A percentile compares a stretch with the other conserved stretches of the same genome.
Evolutionary conservation across 164 flowering plant genomes (phyloP).

Genomic region (Stephania japonica): DNA sequence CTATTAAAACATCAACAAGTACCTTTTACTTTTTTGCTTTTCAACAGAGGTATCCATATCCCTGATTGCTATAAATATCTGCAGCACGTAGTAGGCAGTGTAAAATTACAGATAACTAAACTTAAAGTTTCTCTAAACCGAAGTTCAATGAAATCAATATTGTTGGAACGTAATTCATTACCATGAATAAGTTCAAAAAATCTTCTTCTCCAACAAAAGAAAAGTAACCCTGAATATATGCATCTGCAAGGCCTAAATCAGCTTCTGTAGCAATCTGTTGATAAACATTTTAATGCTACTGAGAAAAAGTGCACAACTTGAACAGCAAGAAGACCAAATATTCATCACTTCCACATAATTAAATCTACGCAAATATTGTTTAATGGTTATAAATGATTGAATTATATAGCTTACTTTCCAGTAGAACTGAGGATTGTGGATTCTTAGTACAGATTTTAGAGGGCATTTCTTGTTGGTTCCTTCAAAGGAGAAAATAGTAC

Average conservation of each 20-base stretch:
- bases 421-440: constrained; percentile 32
- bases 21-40: constrained; percentile 47
- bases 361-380: neutral
- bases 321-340: neutral
- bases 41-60: constrained; percentile 43
- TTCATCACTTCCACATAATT: neutral
- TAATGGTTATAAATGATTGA: neutral
- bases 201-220: constrained; percentile 49
- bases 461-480: constrained; percentile 41
- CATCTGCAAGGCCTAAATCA: constrained; percentile 97
- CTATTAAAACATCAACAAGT: constrained; percentile 5
- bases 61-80: constrained; percentile 80
- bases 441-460: constrained; percentile 44
- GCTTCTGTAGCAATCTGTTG: constrained; percentile 72
- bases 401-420: constrained; percentile 61
- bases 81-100: constrained; percentile 18
- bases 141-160: neutral
- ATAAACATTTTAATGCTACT: constrained; percentile 3
- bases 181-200: constrained; percentile 70
- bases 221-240: constrained; percentile 37
- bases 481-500: constrained; percentile 69
- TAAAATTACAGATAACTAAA: constrained; percentile 3
- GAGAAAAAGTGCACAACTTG: neutral
- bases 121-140: neutral
- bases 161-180: constrained; percentile 14